Percentiles rank a stretch among this genome's conserved stretches.
Conservation (phyloP, 179 eudicot species). For the Silene coronaria region DNA sequence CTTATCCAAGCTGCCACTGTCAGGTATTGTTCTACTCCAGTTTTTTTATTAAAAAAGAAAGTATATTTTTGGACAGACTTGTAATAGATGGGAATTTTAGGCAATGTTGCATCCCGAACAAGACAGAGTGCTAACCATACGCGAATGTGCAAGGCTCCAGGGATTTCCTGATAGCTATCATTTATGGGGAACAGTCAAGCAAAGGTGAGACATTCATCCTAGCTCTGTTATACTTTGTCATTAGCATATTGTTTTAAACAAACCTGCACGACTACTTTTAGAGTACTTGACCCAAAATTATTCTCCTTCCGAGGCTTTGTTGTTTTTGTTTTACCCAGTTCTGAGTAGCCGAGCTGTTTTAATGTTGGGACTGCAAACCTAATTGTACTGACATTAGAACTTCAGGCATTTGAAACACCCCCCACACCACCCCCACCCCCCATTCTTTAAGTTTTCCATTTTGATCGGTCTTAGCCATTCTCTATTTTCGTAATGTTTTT, state of each 20-base stretch:
- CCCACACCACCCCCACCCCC: no score
- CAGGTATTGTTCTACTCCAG: slow-evolving; percentile 29
- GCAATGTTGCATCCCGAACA: slow-evolving; percentile 43
- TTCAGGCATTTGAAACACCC: no score
- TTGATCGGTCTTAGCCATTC: no score
- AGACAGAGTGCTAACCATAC: slow-evolving; percentile 41
- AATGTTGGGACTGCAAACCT: no score
- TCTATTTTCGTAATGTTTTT: no score
- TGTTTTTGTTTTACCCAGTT: no score
- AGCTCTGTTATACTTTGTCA: neutral
- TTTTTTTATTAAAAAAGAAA: neutral
- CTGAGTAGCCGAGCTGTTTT: no score
- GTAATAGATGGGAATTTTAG: slow-evolving; percentile 21
- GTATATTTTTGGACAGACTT: neutral
- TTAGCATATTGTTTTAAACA: neutral
- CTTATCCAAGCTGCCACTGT: slow-evolving; percentile 38
- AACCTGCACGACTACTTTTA: neutral
- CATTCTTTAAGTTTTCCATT: no score
- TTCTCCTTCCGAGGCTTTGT: no score
- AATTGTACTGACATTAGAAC: no score
- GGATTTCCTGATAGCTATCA: slow-evolving; percentile 48
- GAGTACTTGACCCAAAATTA: no score
- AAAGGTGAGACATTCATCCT: slow-evolving; percentile 27
- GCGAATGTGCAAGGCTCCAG: slow-evolving; percentile 50
- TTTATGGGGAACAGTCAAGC: slow-evolving; percentile 42